Conservation (phyloP, 306 rosid species). For the Vigna trinervia region DNA sequence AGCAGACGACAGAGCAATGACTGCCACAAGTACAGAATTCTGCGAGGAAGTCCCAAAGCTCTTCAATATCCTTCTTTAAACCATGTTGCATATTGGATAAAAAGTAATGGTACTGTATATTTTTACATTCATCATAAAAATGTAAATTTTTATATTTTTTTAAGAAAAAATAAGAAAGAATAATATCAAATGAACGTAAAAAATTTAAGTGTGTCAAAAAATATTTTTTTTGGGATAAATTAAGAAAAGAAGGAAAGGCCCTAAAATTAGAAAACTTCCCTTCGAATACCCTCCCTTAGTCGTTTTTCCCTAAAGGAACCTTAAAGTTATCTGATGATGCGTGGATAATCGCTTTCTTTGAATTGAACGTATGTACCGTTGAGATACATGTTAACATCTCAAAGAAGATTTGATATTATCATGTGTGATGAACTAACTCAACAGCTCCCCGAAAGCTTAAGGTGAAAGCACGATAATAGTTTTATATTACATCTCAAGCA, state of each 20-base stretch:
- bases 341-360: constrained; percentile 15
- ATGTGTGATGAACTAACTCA: neutral
- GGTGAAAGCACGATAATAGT: neutral
- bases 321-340: constrained; percentile 8
- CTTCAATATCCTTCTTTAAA: constrained; percentile 17
- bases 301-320: constrained; percentile 1
- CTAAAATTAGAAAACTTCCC: neutral
- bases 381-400: constrained; percentile 22
- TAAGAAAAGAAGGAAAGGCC: constrained; percentile 3
- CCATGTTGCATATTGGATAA: neutral
- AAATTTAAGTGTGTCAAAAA: no score
- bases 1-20: neutral
- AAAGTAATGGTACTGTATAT: no score
- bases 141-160: no score
- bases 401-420: neutral
- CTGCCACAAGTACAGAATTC: constrained; percentile 13
- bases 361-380: neutral
- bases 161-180: no score
- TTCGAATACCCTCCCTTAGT: constrained; percentile 6
- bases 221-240: neutral
- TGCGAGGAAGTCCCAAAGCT: constrained; percentile 9
- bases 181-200: no score
- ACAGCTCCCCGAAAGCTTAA: neutral
- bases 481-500: constrained; percentile 23
- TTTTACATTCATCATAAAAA: no score